A percentile compares a stretch with the other conserved stretches of the same genome.
Conservation (phyloP, 2,329 filamentous ascomycete genomes). For the Teratosphaeria viscida region DNA sequence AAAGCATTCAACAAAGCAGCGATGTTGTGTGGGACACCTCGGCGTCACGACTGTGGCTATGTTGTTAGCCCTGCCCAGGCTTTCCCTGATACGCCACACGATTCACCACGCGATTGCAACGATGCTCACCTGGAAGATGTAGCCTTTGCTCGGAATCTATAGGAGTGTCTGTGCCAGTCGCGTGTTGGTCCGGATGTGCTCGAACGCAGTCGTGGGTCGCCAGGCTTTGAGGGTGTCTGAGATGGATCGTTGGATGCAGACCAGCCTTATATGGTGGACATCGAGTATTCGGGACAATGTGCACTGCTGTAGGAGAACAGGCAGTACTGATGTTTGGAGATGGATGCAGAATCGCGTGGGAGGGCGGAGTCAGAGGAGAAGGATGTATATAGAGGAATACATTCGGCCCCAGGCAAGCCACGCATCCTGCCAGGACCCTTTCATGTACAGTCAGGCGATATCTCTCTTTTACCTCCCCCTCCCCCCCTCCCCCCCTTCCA, state of each 20-base stretch:
- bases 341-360: slow-evolving; percentile 13
- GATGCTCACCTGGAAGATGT: neutral
- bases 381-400: slow-evolving; percentile 21
- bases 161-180: neutral
- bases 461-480: too few species aligned
- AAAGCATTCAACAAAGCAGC: slow-evolving; percentile 3
- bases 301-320: neutral
- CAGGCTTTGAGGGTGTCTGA: slow-evolving; percentile 11
- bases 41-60: neutral
- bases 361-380: slow-evolving; percentile 14
- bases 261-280: slow-evolving; percentile 7
- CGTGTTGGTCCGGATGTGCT: slow-evolving; percentile 1
- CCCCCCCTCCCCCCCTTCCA: too few species aligned
- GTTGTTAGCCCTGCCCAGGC: neutral
- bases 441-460: neutral
- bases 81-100: neutral
- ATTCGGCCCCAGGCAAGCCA: slow-evolving; percentile 12
- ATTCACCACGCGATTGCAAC: neutral
- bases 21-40: neutral
- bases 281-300: neutral
- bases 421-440: slow-evolving; percentile 2
- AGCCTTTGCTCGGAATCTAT: neutral
- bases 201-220: slow-evolving; percentile 1
- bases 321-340: slow-evolving; percentile 7
- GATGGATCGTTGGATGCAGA: neutral